These are phyloP conservation scores for Botrytis cinerea DNA, from an alignment of 2,329 filamentous ascomycete genomes.

Conservation along the genomic window DNA sequence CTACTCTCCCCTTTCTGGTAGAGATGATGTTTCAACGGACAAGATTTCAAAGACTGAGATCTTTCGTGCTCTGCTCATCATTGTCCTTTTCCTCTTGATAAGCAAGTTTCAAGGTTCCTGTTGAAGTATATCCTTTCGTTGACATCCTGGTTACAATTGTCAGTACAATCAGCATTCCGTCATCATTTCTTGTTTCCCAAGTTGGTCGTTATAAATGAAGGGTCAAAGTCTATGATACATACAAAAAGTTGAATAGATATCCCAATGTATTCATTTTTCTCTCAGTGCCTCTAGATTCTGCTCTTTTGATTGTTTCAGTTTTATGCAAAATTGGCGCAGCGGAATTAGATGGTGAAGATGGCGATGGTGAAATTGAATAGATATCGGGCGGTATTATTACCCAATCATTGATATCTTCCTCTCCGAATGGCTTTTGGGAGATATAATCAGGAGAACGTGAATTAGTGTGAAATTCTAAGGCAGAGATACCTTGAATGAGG, in stretches of 20 bases:
- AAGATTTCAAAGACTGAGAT: not conserved
- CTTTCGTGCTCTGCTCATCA: not conserved
- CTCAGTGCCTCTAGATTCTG: not conserved
- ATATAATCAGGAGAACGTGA: not conserved
- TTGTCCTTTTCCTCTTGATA: not conserved
- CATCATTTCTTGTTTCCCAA: not conserved
- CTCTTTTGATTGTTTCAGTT: too few relatives aligned
- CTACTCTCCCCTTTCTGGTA: not conserved
- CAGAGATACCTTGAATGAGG: not conserved
- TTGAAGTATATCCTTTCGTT: not conserved
- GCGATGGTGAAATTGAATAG: not conserved
- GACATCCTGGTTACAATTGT: not conserved
- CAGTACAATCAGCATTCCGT: not conserved
- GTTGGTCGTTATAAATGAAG: too few relatives aligned
- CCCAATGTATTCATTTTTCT: not conserved
- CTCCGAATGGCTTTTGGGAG: not conserved
- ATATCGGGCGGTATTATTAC: not conserved
- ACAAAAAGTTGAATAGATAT: conserved; percentile 9
- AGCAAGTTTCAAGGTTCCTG: not conserved
- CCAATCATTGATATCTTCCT: conserved; percentile 6
- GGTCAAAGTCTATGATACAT: not conserved
- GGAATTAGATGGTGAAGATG: not conserved
- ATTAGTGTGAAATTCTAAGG: not conserved
- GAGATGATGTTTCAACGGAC: not conserved
- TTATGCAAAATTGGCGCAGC: not conserved